Percentiles rank a stretch among this genome's conserved stretches.
Conservation (phyloP, 2,329 filamentous ascomycete species). For the Hypoxylon sp. region DNA sequence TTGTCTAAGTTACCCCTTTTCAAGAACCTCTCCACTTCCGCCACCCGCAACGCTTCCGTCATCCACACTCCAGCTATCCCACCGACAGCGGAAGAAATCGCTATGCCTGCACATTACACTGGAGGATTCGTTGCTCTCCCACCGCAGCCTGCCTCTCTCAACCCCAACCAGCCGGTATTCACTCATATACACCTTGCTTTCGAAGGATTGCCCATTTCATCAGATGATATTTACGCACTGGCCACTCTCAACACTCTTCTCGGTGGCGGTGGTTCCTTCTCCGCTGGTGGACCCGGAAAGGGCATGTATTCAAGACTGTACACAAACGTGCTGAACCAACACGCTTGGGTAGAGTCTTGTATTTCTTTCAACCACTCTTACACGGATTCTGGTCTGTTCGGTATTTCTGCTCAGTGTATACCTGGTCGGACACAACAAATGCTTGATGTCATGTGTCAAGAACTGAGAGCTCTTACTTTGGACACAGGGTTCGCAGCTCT, state of each 20-base stretch:
- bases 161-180: constrained; percentile 83
- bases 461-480: constrained; percentile 83
- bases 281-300: constrained; percentile 95
- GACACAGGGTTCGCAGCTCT: constrained; percentile 82
- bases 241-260: constrained; percentile 96
- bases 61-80: constrained; percentile 61
- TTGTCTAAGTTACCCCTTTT: constrained; percentile 90
- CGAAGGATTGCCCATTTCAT: constrained; percentile 91
- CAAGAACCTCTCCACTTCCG: constrained; percentile 87
- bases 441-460: constrained; percentile 95
- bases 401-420: constrained; percentile 88
- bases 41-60: constrained; percentile 73
- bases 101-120: constrained; percentile 83
- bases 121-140: constrained; percentile 93
- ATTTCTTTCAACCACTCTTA: constrained; percentile 98
- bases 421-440: constrained; percentile 84
- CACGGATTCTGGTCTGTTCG: constrained; percentile 94
- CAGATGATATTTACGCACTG: constrained; percentile 94
- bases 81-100: constrained; percentile 69
- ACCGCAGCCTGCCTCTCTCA: constrained; percentile 80
- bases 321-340: constrained; percentile 97
- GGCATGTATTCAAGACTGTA: constrained; percentile 99
- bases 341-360: constrained; percentile 97
- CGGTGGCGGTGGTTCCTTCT: constrained; percentile 96
- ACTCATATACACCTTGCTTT: constrained; percentile 97